A percentile compares a stretch with the other conserved stretches of the same genome.
Conservation (phyloP, 2,329 filamentous ascomycete genomes). For the Phaeosphaeriaceae sp. region DNA sequence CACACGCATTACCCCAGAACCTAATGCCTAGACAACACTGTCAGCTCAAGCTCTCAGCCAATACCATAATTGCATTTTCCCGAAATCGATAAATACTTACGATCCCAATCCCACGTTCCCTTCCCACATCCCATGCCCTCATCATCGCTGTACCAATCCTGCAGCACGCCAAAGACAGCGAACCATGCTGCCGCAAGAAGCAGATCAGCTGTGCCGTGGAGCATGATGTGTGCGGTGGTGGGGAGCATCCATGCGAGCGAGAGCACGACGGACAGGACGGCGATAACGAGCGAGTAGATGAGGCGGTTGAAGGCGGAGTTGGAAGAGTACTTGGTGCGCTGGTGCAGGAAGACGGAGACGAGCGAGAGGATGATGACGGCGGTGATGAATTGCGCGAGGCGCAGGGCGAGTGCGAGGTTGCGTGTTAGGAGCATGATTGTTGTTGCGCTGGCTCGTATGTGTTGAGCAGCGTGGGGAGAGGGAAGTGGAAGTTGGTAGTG, state of each 20-base stretch:
- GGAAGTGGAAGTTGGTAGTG: too few species aligned
- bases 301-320: conserved; percentile 65
- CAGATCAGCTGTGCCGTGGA: conserved; percentile 74
- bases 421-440: not conserved
- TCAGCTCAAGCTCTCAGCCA: conserved; percentile 58
- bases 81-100: not conserved
- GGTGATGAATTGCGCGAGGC: conserved; percentile 54
- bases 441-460: not conserved
- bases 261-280: conserved; percentile 70
- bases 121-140: conserved; percentile 13
- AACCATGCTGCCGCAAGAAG: conserved; percentile 75
- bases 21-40: conserved; percentile 47
- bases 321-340: not conserved
- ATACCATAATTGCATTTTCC: too few species aligned
- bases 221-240: conserved; percentile 65
- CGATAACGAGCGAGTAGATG: conserved; percentile 77
- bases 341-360: conserved; percentile 21
- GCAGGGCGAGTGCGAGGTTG: not conserved
- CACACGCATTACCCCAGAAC: conserved; percentile 58
- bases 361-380: conserved; percentile 61
- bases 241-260: conserved; percentile 75
- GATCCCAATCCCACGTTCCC: not conserved
- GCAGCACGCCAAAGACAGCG: conserved; percentile 47
- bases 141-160: conserved; percentile 33
- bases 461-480: too few species aligned